These are phyloP conservation scores for Colletotrichum sp. DNA, from an alignment of 2,329 filamentous ascomycete species.

Conservation along the genomic window DNA sequence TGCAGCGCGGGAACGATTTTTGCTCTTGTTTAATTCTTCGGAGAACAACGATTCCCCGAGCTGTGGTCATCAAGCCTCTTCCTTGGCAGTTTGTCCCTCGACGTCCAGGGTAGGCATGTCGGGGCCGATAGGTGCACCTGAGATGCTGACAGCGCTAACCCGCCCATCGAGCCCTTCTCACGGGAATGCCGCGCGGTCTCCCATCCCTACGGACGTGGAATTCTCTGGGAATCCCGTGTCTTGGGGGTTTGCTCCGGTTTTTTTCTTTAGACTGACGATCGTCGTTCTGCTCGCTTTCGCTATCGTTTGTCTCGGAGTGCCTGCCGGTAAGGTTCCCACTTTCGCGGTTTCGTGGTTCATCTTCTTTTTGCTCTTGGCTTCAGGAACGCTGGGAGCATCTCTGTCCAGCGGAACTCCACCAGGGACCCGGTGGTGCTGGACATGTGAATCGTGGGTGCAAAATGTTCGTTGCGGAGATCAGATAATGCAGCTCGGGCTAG, in stretches of 20 bases:
- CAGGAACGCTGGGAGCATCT: background rate
- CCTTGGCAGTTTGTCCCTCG: background rate
- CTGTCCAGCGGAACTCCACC: background rate
- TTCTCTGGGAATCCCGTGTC: background rate
- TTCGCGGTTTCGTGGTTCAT: background rate
- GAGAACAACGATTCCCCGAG: background rate
- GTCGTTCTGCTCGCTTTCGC: background rate
- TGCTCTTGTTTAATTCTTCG: background rate
- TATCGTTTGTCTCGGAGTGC: background rate
- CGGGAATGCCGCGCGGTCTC: background rate
- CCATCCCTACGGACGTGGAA: background rate
- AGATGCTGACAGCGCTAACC: background rate
- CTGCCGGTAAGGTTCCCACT: background rate
- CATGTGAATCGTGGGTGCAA: background rate
- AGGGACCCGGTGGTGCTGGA: background rate
- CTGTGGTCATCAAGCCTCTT: background rate
- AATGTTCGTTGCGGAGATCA: background rate
- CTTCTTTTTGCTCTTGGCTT: background rate
- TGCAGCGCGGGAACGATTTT: background rate
- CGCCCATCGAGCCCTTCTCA: background rate
- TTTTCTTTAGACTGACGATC: background rate
- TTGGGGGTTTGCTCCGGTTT: background rate
- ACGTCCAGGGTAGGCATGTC: background rate
- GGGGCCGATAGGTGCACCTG: background rate
- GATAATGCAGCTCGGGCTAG: background rate